Conservation (phyloP, 169 alveolate species). For the Theileria parva region DNA sequence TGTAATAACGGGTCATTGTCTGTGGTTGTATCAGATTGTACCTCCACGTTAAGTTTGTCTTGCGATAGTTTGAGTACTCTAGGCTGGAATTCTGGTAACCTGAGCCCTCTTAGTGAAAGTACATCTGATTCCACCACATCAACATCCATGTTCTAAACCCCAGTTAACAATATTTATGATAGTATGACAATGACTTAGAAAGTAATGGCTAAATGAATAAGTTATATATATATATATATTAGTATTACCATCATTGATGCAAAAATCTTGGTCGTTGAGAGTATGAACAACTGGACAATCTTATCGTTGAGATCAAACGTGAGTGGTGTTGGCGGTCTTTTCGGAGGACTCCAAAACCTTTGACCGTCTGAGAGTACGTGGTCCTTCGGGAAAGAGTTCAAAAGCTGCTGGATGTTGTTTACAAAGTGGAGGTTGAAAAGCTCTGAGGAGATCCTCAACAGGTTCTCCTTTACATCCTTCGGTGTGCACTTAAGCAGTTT, state of each 20-base stretch:
- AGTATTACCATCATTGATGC: constrained; percentile 73
- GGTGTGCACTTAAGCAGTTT: constrained; percentile 57
- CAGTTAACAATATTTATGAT: not conserved
- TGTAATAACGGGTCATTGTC: not conserved
- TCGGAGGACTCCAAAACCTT: constrained; percentile 98
- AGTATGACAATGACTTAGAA: not conserved
- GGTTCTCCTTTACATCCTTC: constrained; percentile 70
- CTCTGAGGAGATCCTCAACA: constrained; percentile 83
- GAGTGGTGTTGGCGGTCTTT: constrained; percentile 94
- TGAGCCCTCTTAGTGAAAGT: constrained; percentile 8
- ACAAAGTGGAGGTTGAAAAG: constrained; percentile 84
- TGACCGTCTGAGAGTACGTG: constrained; percentile 92
- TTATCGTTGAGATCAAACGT: constrained; percentile 35
- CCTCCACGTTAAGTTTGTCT: constrained; percentile 61
- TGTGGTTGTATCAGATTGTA: constrained; percentile 24
- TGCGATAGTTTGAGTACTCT: constrained; percentile 42
- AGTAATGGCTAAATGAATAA: not conserved
- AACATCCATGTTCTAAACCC: constrained; percentile 18
- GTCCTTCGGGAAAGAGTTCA: constrained; percentile 93
- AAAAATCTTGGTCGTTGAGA: constrained; percentile 87
- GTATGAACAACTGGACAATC: constrained; percentile 78
- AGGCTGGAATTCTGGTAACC: constrained; percentile 53
- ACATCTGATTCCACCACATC: constrained; percentile 27
- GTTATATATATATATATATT: not conserved
- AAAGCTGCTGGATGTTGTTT: constrained; percentile 89